Base-by-base conservation (phyloP, 495 filamentous ascomycete species). In the Xylaria acuta region DNA sequence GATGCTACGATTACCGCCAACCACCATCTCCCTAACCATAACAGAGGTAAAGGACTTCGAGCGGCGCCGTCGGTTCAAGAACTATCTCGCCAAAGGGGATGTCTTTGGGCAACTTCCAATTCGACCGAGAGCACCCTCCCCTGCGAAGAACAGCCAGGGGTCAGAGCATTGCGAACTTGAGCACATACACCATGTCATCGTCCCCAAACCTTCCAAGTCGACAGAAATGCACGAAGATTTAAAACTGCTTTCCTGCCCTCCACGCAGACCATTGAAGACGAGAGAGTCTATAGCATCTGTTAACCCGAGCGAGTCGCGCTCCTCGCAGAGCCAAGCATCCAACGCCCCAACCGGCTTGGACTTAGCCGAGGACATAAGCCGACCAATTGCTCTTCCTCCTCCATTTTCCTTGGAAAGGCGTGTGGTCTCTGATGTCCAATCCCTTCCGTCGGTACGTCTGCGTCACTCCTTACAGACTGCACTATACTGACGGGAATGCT, bases 1-100 rank as follows among this genome's bases (percentile, higher is more conserved):
- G 67, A 91, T 91, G 90, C 80, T 92, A 60, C 86, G 89, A 71
- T 78, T 86, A 32, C 77, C 79, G 47, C 85, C 86, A 14, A 89
- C 88, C 0, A 78, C 82, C 43, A 85, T 92, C 74, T 79, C 80
- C 9, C 76, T 91, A 49, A 85, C 84, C 38, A 83, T 86, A 43
- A 78, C 82, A 16, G 90, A 92, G 75, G 75, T 92, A 38, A 80
- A 81, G 73, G 84, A 87, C 53, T 81, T 82, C 27, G 82, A 84
- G 20, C 72, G 78, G 8, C 84, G 85, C 43, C 80, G 81, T 56
- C 79, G 76, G 9, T 82, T 82, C 63, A 76, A 76, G 47, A 82
- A 70, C 41, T 80, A 80, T 73, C 79, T 82, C 69, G 75, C 78
- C 53, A 73, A 54, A 66, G 75, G 77, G 18, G 70, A 76, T 45